Base-by-base conservation (phyloP, 176 grass and related monocot species). In the Hsuehochloa calcarea region DNA sequence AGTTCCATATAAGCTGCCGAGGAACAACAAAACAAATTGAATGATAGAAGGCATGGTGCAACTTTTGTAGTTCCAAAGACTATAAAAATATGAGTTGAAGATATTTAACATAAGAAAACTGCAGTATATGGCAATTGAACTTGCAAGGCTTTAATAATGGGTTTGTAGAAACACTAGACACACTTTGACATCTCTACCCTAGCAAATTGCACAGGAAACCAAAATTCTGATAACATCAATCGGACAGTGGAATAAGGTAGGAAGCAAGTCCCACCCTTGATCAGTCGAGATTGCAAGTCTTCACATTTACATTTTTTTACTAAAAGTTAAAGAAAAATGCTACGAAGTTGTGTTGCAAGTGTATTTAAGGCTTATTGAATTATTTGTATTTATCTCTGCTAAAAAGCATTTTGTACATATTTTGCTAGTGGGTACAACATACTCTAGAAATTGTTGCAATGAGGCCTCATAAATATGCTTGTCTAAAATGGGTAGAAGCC, bases 401-500 rank as follows among this genome's bases (percentile, higher is more conserved):
- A 56, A 59, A 29, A 93, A 43, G 76, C 83, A 70, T 83, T 79
- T 73, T 82, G 85, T 82, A 98, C n/a, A 74, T 87, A 92, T 80
- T 92, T 84, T 65, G 87, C 82, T 78, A 98, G 82, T 0, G 93
- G 12, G 93, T 44, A 92, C 82, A 78, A 95, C 90, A 78, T 90
- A 70, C 39, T 98, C 87, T 68, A 95, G 15, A 78, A 98, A 98
- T 70, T 65, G 87, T 81, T 88, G 80, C 56, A 95, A 55, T 3
- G 89, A 77, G 54, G 87, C 87, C 39, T 87, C 29, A 29, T 29
- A 35, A 62, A 85, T 84, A 89, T 98, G 87, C 65, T 93, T 93
- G 22, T 92, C 89, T 91, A 98, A 80, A 93, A 95, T 95, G 55
- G 93, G 91, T 85, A 95, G 72, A 68, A 95, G 87, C 96, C 96